Evolutionary conservation across 768 basidiomycete species (phyloP).

Genomic region (Hydnomerulius pinastri): DNA sequence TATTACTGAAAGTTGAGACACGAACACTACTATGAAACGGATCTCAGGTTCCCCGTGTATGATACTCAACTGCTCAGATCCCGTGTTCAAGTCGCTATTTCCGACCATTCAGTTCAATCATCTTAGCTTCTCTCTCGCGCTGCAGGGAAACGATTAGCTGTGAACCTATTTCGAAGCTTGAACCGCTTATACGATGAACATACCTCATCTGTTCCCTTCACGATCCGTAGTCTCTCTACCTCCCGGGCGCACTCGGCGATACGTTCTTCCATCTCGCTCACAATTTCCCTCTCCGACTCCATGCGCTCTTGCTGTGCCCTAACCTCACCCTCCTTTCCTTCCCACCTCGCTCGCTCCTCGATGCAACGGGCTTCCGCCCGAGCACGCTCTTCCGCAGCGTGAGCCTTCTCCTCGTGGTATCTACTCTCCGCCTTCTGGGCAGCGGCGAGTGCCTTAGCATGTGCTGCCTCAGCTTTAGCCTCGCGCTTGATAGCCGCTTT

Average conservation of each 20-base stretch:
- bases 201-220: conserved; percentile 69
- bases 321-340: conserved; percentile 51
- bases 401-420: conserved; percentile 62
- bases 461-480: conserved; percentile 51
- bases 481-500: conserved; percentile 68
- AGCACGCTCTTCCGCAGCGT: conserved; percentile 51
- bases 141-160: conserved; percentile 17
- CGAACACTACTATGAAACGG: background rate
- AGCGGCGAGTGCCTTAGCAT: conserved; percentile 52
- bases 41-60: background rate
- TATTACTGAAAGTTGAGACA: background rate
- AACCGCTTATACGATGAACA: too few relatives aligned
- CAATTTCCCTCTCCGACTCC: conserved; percentile 52
- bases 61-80: background rate
- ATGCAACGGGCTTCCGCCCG: conserved; percentile 46
- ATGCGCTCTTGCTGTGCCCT: conserved; percentile 48
- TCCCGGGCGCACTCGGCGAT: conserved; percentile 74
- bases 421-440: conserved; percentile 66
- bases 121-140: conserved; percentile 58
- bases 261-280: conserved; percentile 58
- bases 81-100: conserved; percentile 4
- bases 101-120: conserved; percentile 37
- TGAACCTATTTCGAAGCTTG: too few relatives aligned
- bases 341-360: conserved; percentile 61
- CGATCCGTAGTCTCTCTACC: conserved; percentile 63